A percentile compares a stretch with the other conserved stretches of the same genome.
Conservation (phyloP, 2,329 filamentous ascomycete genomes). For the Mycocentrospora acerina region DNA sequence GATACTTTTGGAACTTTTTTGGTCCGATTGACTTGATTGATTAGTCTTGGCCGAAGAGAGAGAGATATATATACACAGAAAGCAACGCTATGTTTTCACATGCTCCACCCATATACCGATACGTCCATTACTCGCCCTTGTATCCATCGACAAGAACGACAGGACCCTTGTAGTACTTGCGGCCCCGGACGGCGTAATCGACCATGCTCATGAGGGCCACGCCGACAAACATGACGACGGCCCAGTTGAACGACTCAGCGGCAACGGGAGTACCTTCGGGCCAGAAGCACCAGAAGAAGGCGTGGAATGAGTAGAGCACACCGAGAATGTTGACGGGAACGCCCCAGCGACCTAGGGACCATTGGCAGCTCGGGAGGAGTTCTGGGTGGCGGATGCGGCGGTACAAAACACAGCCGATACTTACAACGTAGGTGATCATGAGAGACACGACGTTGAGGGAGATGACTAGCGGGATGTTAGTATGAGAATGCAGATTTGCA, state of each 20-base stretch:
- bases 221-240: constrained; percentile 38
- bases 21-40: too few relatives aligned
- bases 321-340: constrained; percentile 42
- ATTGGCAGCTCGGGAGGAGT: constrained; percentile 41
- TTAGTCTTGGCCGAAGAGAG: too few relatives aligned
- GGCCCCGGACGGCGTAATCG: constrained; percentile 33
- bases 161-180: constrained; percentile 37
- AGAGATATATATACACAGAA: too few relatives aligned
- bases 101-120: background rate
- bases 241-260: constrained; percentile 37
- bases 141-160: constrained; percentile 30
- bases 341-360: constrained; percentile 44
- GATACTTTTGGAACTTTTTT: too few relatives aligned
- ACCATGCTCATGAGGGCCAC: constrained; percentile 26
- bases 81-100: constrained; percentile 2
- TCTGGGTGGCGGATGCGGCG: constrained; percentile 40
- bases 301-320: constrained; percentile 38
- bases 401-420: constrained; percentile 45
- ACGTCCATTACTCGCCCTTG: constrained; percentile 21
- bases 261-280: constrained; percentile 33
- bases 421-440: constrained; percentile 46
- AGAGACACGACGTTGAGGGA: constrained; percentile 43
- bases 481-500: background rate
- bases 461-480: constrained; percentile 31
- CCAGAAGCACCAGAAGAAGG: constrained; percentile 48